Evolutionary conservation across 228 moss, liverwort and hornwort species (phyloP), one percentile per base, ranked within the genome.

Genomic region (Sphagnum magellanicum): DNA sequence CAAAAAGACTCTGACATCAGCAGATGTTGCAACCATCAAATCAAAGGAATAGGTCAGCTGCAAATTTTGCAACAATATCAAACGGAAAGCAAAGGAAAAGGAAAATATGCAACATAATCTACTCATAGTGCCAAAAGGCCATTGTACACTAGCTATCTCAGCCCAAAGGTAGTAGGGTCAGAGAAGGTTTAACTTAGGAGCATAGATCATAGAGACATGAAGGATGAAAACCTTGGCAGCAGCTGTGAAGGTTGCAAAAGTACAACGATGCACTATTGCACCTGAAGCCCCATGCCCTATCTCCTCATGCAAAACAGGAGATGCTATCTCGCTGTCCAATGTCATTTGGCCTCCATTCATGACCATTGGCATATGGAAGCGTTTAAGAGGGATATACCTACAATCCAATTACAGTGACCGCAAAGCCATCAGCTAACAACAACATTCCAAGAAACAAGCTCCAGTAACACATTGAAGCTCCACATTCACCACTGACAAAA

Each of bases 221-320:
- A 55, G 12, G 55, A 8, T 8, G 4, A 58, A 70, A 73, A 81
- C 95, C 95, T 95, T 95, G 1, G 92, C 95, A 64, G 92, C 95
- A 69, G 92, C 92, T 52, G 79, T 87, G 74, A 90, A 73, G 7
- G 74, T 80, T 67, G 90, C 95, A 75, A 95, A 87, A 68, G 87
- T 84, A 70, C 95, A 95, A 72, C 87, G 84, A 51, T 74, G 86
- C 72, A 95, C 92, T 63, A 82, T 74, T 8, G 95, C 95, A 61
- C 95, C 95, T 58, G 95, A 95, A 64, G 95, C 95, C 77, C 95
- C 95, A 78, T 87, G 90, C 67, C 92, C 95, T 69, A 95, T 87
- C 69, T 89, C 85, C 76, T 95, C 95, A 60, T 87, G 83, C 68
- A 95, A 74, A 50, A 85, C 77, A 32, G 88, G 88, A 73, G 79